A percentile compares a stretch with the other conserved stretches of the same genome.
These are phyloP conservation scores for Geotrichum citri-aurantii DNA, from an alignment of 1,139 yeast genomes.

Conservation along the genomic window DNA sequence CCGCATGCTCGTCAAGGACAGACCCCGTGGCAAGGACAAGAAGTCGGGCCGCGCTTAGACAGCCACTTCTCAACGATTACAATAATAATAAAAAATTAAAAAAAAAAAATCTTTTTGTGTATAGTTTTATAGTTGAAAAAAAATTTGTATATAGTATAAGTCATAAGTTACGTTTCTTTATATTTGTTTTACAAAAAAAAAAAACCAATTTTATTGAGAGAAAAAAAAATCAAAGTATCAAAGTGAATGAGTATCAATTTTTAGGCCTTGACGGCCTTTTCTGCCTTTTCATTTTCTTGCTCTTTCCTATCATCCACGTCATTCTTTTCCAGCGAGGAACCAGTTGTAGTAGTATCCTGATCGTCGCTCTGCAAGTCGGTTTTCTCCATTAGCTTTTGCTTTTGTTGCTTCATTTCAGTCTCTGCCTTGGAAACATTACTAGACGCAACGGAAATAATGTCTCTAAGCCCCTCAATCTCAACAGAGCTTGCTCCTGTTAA, in stretches of 20 bases:
- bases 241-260: too few relatives aligned
- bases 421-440: neutral
- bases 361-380: neutral
- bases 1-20: conserved; percentile 74
- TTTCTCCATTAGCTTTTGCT: neutral
- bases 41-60: conserved; percentile 16
- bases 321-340: neutral
- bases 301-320: neutral
- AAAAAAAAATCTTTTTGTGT: neutral
- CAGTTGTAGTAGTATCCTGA: neutral
- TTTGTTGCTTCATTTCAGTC: neutral
- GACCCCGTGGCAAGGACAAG: conserved; percentile 36
- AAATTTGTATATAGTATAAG: neutral
- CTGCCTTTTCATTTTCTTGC: neutral
- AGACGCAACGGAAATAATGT: neutral
- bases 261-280: neutral
- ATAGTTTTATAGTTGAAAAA: neutral
- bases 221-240: neutral
- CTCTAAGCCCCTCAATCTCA: neutral
- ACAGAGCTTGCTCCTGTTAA: neutral
- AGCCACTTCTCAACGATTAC: neutral
- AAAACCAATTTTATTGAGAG: neutral
- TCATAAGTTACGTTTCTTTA: neutral
- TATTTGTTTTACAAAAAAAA: too few relatives aligned
- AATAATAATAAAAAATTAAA: neutral